phyloP scores from a whole-genome alignment of 202 grass and related monocot species.

The Panicum virgatum region DNA sequence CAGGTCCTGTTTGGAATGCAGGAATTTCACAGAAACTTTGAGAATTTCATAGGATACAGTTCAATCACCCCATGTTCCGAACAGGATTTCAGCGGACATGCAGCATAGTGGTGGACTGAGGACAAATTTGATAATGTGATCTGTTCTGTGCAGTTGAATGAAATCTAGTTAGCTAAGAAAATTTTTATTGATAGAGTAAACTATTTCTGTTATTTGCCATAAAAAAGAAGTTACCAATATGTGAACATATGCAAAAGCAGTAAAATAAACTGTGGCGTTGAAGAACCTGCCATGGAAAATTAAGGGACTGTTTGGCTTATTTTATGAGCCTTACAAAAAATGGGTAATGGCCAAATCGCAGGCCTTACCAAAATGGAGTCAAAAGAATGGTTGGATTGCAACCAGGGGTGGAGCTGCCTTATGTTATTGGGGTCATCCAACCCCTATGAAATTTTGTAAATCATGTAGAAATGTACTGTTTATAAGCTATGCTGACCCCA shows the following conservation, averaged over 20 bases:
- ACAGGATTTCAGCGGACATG: no score
- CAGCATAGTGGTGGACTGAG: neutral
- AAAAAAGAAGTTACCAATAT: neutral
- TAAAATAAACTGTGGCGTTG: neutral
- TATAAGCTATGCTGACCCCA: no score
- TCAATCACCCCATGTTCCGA: no score
- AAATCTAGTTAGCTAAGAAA: neutral
- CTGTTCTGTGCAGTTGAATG: neutral
- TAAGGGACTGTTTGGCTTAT: neutral
- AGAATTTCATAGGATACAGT: no score
- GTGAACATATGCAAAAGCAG: neutral
- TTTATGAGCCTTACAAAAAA: neutral
- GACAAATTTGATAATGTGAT: neutral
- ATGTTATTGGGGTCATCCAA: no score
- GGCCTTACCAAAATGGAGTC: neutral
- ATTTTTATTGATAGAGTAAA: neutral
- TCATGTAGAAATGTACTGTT: no score
- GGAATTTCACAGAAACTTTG: no score
- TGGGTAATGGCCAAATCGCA: neutral
- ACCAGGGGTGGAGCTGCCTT: no score
- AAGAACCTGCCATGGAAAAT: neutral
- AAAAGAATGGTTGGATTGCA: neutral
- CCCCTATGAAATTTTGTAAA: no score
- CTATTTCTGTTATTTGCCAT: conserved; percentile 1
- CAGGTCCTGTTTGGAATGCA: no score